Evolutionary conservation across 2,329 filamentous ascomycete genomes (phyloP).

Genomic region (Apiospora arundinis): DNA sequence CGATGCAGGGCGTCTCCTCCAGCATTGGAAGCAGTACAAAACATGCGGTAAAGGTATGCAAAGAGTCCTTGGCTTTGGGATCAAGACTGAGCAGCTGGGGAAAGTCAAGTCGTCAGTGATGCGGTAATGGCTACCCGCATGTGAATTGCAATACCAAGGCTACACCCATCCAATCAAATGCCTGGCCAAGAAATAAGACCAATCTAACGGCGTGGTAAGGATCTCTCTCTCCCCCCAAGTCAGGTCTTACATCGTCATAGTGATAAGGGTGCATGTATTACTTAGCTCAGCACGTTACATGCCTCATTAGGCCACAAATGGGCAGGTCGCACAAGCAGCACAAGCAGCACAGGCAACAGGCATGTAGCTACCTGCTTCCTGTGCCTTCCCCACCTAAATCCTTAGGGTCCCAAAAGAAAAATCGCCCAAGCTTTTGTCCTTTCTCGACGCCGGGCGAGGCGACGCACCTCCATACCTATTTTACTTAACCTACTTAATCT

Average conservation of each 20-base stretch:
- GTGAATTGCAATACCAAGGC: neutral
- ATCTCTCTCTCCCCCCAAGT: neutral
- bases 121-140: neutral
- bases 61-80: neutral
- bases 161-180: neutral
- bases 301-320: no score
- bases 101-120: neutral
- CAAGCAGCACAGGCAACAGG: no score
- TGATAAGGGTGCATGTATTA: neutral
- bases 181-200: neutral
- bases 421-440: constrained; percentile 4
- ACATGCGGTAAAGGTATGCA: neutral
- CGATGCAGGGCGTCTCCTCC: neutral
- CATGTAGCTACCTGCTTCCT: neutral
- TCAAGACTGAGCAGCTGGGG: neutral
- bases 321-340: no score
- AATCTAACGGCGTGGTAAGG: neutral
- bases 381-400: neutral
- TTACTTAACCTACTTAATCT: neutral
- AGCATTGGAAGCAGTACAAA: neutral
- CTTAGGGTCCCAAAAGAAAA: neutral
- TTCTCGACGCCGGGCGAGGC: neutral
- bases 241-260: constrained; percentile 7
- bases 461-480: no score
- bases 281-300: neutral